phyloP scores from a whole-genome alignment of 352 stramenopile genomes.

The Pythium utonaiense region DNA sequence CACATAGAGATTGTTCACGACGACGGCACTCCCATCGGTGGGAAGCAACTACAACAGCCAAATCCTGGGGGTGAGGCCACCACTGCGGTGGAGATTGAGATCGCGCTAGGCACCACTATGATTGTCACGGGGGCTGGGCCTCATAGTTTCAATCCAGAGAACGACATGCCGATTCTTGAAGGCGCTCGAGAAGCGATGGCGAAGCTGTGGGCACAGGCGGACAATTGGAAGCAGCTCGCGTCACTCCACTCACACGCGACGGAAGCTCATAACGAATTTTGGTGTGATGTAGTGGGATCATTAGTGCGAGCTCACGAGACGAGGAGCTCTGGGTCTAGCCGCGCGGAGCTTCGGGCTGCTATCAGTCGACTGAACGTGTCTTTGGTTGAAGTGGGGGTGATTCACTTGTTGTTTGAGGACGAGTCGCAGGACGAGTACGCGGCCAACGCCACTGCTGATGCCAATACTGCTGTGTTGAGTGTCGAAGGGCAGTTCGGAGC shows the following conservation, averaged over 20 bases:
- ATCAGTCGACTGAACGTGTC: neutral
- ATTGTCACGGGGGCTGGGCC: slow-evolving; percentile 5
- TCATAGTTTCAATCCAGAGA: slow-evolving; percentile 1
- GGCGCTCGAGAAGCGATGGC: slow-evolving; percentile 10
- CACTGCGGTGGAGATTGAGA: neutral
- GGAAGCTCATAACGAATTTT: slow-evolving; percentile 4
- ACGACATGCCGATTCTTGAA: slow-evolving; percentile 14
- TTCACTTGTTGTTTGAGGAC: slow-evolving; percentile 13
- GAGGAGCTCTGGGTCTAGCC: neutral
- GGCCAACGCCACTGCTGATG: neutral
- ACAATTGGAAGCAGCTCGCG: slow-evolving; percentile 7
- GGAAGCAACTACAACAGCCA: neutral
- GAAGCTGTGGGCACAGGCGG: slow-evolving; percentile 1
- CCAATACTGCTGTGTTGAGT: neutral
- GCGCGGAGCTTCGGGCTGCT: neutral
- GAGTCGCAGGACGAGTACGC: slow-evolving; percentile 11
- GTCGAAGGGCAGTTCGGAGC: slow-evolving; percentile 17
- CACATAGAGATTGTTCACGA: slow-evolving; percentile 8
- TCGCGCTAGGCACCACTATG: slow-evolving; percentile 13
- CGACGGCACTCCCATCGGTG: neutral
- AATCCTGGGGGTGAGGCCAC: neutral
- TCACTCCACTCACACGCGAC: neutral
- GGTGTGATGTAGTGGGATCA: neutral
- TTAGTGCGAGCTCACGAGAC: neutral
- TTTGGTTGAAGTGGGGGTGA: neutral